phyloP scores from a whole-genome alignment of 345 rosid genomes.

The Brassica rapa region DNA sequence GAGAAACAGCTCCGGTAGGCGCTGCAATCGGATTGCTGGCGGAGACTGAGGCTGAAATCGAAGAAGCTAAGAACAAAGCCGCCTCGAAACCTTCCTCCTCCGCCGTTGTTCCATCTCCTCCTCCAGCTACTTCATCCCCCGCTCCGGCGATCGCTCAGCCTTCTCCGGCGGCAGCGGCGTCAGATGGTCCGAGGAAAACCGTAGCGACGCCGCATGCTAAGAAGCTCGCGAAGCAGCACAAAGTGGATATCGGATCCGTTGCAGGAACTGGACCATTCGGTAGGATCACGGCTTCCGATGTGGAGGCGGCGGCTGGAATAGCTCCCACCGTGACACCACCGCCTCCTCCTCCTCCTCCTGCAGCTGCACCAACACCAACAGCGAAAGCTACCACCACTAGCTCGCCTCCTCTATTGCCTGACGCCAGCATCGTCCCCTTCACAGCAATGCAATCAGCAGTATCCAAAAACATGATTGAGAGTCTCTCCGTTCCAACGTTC shows the following conservation, averaged over 20 bases:
- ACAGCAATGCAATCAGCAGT: conserved; percentile 88
- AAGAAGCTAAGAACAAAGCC: conserved; percentile 81
- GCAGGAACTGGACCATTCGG: conserved; percentile 82
- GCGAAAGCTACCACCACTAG: conserved; percentile 44
- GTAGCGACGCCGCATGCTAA: conserved; percentile 84
- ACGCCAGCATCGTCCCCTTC: conserved; percentile 76
- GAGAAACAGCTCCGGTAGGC: conserved; percentile 89
- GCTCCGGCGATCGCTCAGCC: conserved; percentile 50
- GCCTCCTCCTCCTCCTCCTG: conserved; percentile 9
- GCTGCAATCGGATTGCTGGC: conserved; percentile 88
- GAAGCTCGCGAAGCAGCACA: conserved; percentile 88
- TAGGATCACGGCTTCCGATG: conserved; percentile 74
- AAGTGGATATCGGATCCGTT: conserved; percentile 68
- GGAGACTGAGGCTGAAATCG: conserved; percentile 86
- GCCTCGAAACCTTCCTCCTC: conserved; percentile 49
- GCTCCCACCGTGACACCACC: conserved; percentile 49
- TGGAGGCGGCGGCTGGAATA: conserved; percentile 79
- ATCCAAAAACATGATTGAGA: conserved; percentile 81
- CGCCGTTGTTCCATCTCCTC: conserved; percentile 50
- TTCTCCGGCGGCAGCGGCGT: conserved; percentile 30
- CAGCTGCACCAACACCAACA: conserved; percentile 27
- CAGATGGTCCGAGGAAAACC: conserved; percentile 58
- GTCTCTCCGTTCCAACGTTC: conserved; percentile 86
- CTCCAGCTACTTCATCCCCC: conserved; percentile 54
- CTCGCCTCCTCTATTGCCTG: conserved; percentile 55